Evolutionary conservation across 106 monocot genomes (phyloP), one percentile per base, ranked within the genome.

Genomic region (Dendrobium catenatum): DNA sequence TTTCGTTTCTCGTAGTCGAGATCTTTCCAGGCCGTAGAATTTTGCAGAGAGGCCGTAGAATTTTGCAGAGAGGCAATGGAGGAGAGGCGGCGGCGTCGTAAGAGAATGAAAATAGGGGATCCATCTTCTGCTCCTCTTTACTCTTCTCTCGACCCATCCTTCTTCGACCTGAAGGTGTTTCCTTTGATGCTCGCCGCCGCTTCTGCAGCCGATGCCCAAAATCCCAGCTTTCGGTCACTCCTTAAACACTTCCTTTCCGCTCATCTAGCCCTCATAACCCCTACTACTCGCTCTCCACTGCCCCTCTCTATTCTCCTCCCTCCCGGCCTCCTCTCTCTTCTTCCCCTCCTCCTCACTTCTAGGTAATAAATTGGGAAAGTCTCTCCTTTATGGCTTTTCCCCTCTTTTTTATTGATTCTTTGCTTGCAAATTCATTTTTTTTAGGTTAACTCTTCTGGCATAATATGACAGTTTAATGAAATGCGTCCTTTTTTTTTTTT

Each of bases 331-430:
- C 86, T 88, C 46, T 46, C 88, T 68, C 79, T 87, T 27, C 82
- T 90, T 68, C 90, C 90, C 26, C 72, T 83, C 75, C 86, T 93
- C 80, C 85, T 93, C 80, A 46, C 47, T 17, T 67, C 80, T 81
- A 79, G 83, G 88, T 86, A 22, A 40, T 70, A 0, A 51, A 51
- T 51, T 51, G 51, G 51, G 13, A 51, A 51, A 51, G 15, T 11
- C 15, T 15, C 13, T 13, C 51, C 51, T 13, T 51, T 46, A 37
- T 37, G 2, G 37, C 37, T 37, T 1, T 11, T 15, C 26, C 72
- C 66, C 43, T 48, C 24, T 51, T 22, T 43, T 41, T 64, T 33
- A 17, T 18, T 4, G 46, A 19, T 55, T 42, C 2, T 6, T 55
- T 61, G 43, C 42, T 42, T 18, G 4, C 2, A 51, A 51, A 51